phyloP scores from a whole-genome alignment of 2,329 filamentous ascomycete species.

The Ceratocystis alfenasii region DNA sequence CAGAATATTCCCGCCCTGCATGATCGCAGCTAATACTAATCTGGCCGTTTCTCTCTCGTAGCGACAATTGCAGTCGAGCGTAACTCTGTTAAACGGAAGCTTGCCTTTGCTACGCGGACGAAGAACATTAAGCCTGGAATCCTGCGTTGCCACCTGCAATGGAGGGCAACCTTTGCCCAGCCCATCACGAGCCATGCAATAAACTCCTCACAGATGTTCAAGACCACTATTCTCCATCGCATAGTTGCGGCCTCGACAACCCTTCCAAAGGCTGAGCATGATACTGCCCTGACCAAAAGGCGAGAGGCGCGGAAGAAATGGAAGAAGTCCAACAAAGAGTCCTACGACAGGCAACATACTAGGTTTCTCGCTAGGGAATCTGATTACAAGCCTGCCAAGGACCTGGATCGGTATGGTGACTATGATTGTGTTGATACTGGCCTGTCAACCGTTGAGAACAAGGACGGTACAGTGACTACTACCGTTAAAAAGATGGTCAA shows the following conservation, averaged over 20 bases:
- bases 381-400: neutral
- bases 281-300: neutral
- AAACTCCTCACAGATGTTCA: neutral
- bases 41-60: neutral
- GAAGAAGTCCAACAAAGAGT: neutral
- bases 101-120: slow-evolving; percentile 7
- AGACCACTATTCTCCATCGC: neutral
- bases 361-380: neutral
- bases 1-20: neutral
- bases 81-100: slow-evolving; percentile 7
- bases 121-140: slow-evolving; percentile 9
- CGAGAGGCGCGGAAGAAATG: slow-evolving; percentile 5
- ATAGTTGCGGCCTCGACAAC: neutral
- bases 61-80: slow-evolving; percentile 8
- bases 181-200: slow-evolving; percentile 8
- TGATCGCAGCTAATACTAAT: neutral
- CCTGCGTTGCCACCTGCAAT: slow-evolving; percentile 13
- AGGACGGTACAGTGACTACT: neutral
- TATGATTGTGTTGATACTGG: slow-evolving; percentile 4
- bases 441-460: neutral
- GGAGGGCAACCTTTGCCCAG: slow-evolving; percentile 17
- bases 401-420: slow-evolving; percentile 4
- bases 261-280: neutral
- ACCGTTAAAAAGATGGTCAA: slow-evolving; percentile 9
- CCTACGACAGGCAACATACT: slow-evolving; percentile 1